These are phyloP conservation scores for Globisporangium acanthophoron DNA, from an alignment of 352 stramenopile genomes.

Conservation along the genomic window DNA sequence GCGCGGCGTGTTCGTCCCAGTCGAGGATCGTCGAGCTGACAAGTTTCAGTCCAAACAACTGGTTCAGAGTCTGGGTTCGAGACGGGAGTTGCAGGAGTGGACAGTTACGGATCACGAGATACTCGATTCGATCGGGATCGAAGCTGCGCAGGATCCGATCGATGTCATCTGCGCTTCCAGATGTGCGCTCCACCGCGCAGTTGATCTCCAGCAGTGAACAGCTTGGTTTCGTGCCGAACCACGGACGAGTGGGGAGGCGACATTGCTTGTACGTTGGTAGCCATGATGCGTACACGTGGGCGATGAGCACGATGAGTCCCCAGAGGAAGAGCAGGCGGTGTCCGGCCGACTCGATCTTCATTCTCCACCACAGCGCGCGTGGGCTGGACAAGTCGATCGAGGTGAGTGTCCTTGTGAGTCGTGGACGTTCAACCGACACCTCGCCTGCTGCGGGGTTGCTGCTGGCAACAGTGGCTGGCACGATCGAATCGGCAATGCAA, in stretches of 20 bases:
- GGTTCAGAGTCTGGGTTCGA: background rate
- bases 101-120: constrained; percentile 13
- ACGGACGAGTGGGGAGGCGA: constrained; percentile 13
- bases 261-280: constrained; percentile 22
- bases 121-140: constrained; percentile 6
- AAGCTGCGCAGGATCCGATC: background rate
- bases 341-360: constrained; percentile 11
- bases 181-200: constrained; percentile 1
- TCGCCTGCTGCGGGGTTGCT: no score
- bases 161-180: background rate
- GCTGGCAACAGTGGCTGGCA: background rate
- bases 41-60: constrained; percentile 14
- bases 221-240: constrained; percentile 6
- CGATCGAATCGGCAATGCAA: background rate
- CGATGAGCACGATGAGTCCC: constrained; percentile 17
- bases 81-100: constrained; percentile 5
- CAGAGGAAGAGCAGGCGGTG: constrained; percentile 19
- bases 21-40: constrained; percentile 14
- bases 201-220: constrained; percentile 11
- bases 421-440: no score
- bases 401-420: background rate
- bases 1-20: constrained; percentile 9
- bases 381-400: background rate
- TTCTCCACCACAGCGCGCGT: background rate
- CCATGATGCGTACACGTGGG: constrained; percentile 18